These are phyloP conservation scores for Phymatotrichopsis omnivora DNA, from an alignment of 2,329 filamentous ascomycete genomes.

Conservation along the genomic window DNA sequence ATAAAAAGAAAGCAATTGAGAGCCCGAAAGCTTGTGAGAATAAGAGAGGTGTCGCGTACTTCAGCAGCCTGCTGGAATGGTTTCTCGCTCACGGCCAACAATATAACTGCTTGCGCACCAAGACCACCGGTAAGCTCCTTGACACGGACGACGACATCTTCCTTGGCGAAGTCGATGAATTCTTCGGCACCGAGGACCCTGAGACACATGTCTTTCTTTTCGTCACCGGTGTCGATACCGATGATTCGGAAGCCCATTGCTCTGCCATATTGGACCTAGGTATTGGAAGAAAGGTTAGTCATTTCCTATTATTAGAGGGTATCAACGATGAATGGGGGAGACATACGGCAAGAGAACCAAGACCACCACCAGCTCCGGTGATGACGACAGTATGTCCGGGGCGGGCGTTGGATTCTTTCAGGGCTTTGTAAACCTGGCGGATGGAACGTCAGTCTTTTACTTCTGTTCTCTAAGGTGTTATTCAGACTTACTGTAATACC, in stretches of 20 bases:
- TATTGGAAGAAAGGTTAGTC: too few relatives aligned
- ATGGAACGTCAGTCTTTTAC: background rate
- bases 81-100: constrained; percentile 78
- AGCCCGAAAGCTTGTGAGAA: background rate
- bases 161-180: constrained; percentile 74
- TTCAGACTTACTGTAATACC: constrained; percentile 20
- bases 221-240: constrained; percentile 71
- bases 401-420: constrained; percentile 68
- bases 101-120: constrained; percentile 76
- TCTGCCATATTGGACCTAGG: constrained; percentile 67
- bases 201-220: constrained; percentile 62
- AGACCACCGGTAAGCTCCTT: constrained; percentile 73
- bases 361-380: constrained; percentile 74
- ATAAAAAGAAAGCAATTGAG: constrained; percentile 2
- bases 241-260: constrained; percentile 78
- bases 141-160: constrained; percentile 74
- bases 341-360: constrained; percentile 47
- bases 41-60: constrained; percentile 26
- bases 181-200: constrained; percentile 57
- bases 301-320: too few relatives aligned
- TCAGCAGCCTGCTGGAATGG: constrained; percentile 89
- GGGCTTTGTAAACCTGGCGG: constrained; percentile 65
- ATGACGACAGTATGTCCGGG: constrained; percentile 73
- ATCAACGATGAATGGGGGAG: background rate
- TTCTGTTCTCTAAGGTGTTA: background rate